A percentile compares a stretch with the other conserved stretches of the same genome.
phyloP scores from a whole-genome alignment of 1,284 basidiomycete genomes.

The Ganoderma resinaceum region DNA sequence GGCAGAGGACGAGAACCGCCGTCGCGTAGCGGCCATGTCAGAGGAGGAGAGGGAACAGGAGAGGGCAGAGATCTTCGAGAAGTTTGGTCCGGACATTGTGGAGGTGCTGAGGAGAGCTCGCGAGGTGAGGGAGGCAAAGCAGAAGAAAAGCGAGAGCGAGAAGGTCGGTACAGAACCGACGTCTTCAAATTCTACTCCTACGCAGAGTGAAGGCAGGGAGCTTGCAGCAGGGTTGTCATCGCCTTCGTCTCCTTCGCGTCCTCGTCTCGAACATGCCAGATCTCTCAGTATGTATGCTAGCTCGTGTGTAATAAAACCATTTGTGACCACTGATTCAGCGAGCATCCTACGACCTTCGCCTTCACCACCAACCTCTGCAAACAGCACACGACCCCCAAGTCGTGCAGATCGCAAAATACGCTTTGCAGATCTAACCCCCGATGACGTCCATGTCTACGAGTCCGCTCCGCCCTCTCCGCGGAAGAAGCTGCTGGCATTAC shows the following conservation, averaged over 20 bases:
- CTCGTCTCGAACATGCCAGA: conserved; percentile 31
- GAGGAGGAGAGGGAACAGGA: conserved; percentile 54
- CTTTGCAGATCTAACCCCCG: conserved; percentile 59
- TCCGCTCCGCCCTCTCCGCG: conserved; percentile 79
- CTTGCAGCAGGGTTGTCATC: conserved; percentile 20
- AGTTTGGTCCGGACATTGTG: conserved; percentile 69
- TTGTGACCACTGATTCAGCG: conserved; percentile 24
- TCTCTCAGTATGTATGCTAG: conserved; percentile 31
- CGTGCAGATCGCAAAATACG: conserved; percentile 52
- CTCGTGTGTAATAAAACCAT: conserved; percentile 19
- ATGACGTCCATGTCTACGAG: conserved; percentile 77
- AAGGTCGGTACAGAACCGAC: conserved; percentile 23
- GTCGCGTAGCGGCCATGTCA: conserved; percentile 53
- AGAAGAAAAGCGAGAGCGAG: conserved; percentile 9
- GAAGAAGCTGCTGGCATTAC: conserved; percentile 50
- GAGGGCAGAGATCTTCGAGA: conserved; percentile 64
- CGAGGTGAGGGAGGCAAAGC: conserved; percentile 39
- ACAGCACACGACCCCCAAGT: conserved; percentile 50
- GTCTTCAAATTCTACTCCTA: conserved; percentile 16
- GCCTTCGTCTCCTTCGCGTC: conserved; percentile 23
- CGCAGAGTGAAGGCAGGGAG: conserved; percentile 14
- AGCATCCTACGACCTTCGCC: conserved; percentile 35
- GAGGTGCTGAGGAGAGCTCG: conserved; percentile 64
- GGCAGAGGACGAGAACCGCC: conserved; percentile 51
- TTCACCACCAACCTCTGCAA: conserved; percentile 38